phyloP scores from a whole-genome alignment of 345 rosid species.

The Eucalyptus albens region DNA sequence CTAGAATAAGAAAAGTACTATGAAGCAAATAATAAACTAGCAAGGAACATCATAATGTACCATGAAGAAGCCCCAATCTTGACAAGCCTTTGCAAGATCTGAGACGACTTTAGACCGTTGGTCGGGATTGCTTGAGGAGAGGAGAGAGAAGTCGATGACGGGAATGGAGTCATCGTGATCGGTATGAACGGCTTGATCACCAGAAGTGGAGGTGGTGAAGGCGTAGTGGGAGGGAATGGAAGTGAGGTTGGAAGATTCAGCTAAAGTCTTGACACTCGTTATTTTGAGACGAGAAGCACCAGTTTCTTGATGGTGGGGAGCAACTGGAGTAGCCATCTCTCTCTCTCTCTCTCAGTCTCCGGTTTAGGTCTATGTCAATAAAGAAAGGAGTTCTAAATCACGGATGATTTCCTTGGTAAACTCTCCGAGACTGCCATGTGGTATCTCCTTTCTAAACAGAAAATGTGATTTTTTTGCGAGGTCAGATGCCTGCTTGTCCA shows the following conservation, averaged over 20 bases:
- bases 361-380: not conserved
- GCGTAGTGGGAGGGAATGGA: not conserved
- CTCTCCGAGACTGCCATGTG: not conserved
- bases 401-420: not conserved
- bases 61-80: constrained; percentile 50
- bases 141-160: constrained; percentile 33
- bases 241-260: not conserved
- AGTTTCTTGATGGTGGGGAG: not conserved
- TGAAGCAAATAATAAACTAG: not conserved
- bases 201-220: not conserved
- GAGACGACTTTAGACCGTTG: constrained; percentile 15
- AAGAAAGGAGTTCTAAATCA: not conserved
- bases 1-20: not conserved
- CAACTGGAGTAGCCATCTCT: not conserved
- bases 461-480: not conserved
- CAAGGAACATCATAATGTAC: not conserved
- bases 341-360: not conserved
- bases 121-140: constrained; percentile 8
- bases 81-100: constrained; percentile 36
- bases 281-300: not conserved
- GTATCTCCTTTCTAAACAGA: not conserved
- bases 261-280: not conserved
- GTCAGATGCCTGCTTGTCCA: not conserved
- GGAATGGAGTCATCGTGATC: constrained; percentile 12
- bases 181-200: not conserved